Percentiles rank a stretch among this genome's conserved stretches.
phyloP scores from a whole-genome alignment of 805 yeast species.

The Saturnispora sekii region DNA sequence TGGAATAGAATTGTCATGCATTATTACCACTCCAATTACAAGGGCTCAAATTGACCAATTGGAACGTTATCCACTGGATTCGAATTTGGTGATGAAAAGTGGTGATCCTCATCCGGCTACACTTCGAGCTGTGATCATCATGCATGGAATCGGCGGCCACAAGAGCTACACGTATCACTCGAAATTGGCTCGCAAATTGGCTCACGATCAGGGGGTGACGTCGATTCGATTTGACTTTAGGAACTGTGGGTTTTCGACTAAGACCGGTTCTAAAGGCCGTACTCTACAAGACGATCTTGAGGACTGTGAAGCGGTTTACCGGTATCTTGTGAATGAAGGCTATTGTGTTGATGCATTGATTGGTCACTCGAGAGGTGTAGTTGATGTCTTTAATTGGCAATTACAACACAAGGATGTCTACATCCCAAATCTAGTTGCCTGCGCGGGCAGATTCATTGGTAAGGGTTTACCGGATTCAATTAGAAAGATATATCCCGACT shows the following conservation, averaged over 20 bases:
- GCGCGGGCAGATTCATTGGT: conserved; percentile 62
- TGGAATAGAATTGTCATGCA: conserved; percentile 10
- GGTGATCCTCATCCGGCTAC: conserved; percentile 13
- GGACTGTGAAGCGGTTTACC: conserved; percentile 47
- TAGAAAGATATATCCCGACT: conserved; percentile 24
- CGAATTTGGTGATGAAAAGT: not conserved
- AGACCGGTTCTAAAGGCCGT: conserved; percentile 48
- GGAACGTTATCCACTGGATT: conserved; percentile 5
- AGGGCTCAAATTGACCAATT: conserved; percentile 10
- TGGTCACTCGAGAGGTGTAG: conserved; percentile 74
- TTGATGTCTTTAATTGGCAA: conserved; percentile 70
- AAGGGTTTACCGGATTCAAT: conserved; percentile 35
- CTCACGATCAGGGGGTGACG: conserved; percentile 49
- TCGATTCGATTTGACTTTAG: conserved; percentile 77
- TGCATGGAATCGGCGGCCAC: conserved; percentile 87
- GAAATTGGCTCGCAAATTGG: conserved; percentile 48
- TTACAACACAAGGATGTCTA: conserved; percentile 24
- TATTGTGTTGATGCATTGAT: conserved; percentile 44
- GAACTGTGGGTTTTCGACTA: conserved; percentile 64
- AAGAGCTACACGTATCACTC: conserved; percentile 70
- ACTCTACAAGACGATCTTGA: conserved; percentile 52
- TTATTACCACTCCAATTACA: conserved; percentile 16
- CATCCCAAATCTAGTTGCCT: conserved; percentile 60
- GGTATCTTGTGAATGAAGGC: conserved; percentile 22
- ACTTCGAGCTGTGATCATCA: conserved; percentile 36